These are phyloP conservation scores for Apiospora saccharicola DNA, from an alignment of 2,329 filamentous ascomycete genomes.

Conservation along the genomic window DNA sequence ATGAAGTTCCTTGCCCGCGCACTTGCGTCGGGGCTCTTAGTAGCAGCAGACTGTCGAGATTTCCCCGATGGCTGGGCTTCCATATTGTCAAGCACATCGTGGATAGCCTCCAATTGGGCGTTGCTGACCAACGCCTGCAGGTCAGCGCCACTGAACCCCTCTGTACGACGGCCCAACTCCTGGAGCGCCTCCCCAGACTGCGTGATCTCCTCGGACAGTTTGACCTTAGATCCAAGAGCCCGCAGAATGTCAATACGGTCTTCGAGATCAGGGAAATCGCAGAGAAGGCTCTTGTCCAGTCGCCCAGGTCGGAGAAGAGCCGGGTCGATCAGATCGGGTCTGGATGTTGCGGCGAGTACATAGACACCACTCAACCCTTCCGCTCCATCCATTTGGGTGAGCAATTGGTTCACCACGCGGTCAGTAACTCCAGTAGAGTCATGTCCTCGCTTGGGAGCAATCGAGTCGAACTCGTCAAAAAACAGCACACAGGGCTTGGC, in stretches of 20 bases:
- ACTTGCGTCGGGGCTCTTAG: slow-evolving; percentile 44
- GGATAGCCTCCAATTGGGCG: slow-evolving; percentile 94
- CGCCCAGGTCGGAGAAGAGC: slow-evolving; percentile 90
- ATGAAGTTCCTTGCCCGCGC: slow-evolving; percentile 66
- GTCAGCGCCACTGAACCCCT: slow-evolving; percentile 93
- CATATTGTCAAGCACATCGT: slow-evolving; percentile 81
- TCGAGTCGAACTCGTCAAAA: slow-evolving; percentile 98
- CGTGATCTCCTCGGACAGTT: slow-evolving; percentile 72
- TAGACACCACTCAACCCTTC: slow-evolving; percentile 96
- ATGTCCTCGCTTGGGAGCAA: slow-evolving; percentile 95
- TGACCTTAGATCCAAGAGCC: slow-evolving; percentile 83
- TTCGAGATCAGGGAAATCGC: slow-evolving; percentile 81
- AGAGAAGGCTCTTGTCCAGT: slow-evolving; percentile 91
- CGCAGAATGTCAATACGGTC: slow-evolving; percentile 89
- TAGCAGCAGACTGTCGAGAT: slow-evolving; percentile 43
- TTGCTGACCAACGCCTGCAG: slow-evolving; percentile 95
- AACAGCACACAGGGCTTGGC: slow-evolving; percentile 94
- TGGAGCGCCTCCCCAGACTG: slow-evolving; percentile 62
- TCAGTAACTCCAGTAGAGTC: slow-evolving; percentile 99
- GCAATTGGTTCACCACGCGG: slow-evolving; percentile 94
- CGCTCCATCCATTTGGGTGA: slow-evolving; percentile 98
- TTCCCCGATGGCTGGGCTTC: slow-evolving; percentile 38
- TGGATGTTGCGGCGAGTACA: slow-evolving; percentile 90
- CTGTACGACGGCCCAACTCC: slow-evolving; percentile 81
- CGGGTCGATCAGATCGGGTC: slow-evolving; percentile 95